A percentile compares a stretch with the other conserved stretches of the same genome.
Evolutionary conservation across 768 basidiomycete genomes (phyloP).

Genomic region (Baorangia bicolor): DNA sequence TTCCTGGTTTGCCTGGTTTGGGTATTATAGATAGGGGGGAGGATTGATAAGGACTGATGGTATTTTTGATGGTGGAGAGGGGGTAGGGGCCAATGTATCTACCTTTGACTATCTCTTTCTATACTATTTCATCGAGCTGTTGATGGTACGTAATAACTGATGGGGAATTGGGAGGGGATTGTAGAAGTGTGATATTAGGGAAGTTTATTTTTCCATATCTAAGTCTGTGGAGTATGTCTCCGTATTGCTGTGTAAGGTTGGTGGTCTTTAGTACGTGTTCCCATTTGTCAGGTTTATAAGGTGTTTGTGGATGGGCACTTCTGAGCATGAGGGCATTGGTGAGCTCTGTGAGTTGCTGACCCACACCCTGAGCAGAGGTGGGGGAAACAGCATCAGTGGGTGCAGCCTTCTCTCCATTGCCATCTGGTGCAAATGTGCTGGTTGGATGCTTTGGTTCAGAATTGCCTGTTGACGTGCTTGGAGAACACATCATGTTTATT

Average conservation of each 20-base stretch:
- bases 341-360: background rate
- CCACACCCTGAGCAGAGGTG: background rate
- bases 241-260: background rate
- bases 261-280: accelerated
- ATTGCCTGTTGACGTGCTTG: background rate
- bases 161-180: background rate
- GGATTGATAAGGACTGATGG: background rate
- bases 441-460: background rate
- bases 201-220: background rate
- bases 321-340: background rate
- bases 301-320: background rate
- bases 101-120: background rate
- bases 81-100: background rate
- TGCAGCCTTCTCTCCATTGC: background rate
- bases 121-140: background rate
- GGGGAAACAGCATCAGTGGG: accelerated
- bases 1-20: background rate
- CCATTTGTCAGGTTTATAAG: background rate
- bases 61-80: background rate
- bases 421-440: background rate
- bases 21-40: background rate
- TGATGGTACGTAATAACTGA: background rate
- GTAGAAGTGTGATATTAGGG: background rate
- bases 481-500: background rate
- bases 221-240: background rate